Base-by-base conservation (phyloP, 129 eudicot genomes). In the Ambrosia trifida region DNA sequence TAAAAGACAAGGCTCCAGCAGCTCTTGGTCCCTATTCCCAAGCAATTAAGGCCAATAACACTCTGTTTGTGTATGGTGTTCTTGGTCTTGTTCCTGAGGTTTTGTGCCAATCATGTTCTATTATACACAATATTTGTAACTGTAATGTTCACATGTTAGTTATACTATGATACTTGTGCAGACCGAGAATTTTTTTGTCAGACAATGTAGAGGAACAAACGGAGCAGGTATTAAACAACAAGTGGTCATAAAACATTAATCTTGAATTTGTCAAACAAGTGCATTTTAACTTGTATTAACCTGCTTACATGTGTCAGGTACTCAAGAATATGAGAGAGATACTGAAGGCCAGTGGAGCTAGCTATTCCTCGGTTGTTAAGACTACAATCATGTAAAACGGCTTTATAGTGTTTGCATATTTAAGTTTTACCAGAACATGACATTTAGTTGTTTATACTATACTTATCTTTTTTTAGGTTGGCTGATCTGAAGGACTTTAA, bases 321-420 rank as follows among this genome's bases (percentile, higher is more conserved):
- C 85, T 94, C 38, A 94, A 94, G 88, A 94, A 94, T 73, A 94
- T 90, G 96, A 96, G 98, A 9, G 98, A 94, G 85, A 94, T 94
- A 75, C 86, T 94, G 17, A 94, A 89, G 77, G 97, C 89, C 54
- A 80, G 97, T 79, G 98, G 98, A 61, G 93, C 82, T 65, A 76
- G 77, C 88, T 94, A 94, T 79, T 85, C 97, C 61, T 94, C 98
- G 1, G 98, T 94, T 4, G 98, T 87, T 66, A 94, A 94, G 83
- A 94, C 97, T 66, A 94, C 98, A 45, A 94, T 94, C 73, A 87
- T 94, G 97, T 87, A 75, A 36, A 81, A 60, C 50, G 11, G 20
- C 32, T 68, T 52, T 57, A 14, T 61, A 40, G 6, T 28, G 9
- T 47, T 30, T 77, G 33, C 11, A 0, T 60, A 2, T 24, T 46